A percentile compares a stretch with the other conserved stretches of the same genome.
Conservation (phyloP, 2,329 filamentous ascomycete species). For the Botrytis aclada region DNA sequence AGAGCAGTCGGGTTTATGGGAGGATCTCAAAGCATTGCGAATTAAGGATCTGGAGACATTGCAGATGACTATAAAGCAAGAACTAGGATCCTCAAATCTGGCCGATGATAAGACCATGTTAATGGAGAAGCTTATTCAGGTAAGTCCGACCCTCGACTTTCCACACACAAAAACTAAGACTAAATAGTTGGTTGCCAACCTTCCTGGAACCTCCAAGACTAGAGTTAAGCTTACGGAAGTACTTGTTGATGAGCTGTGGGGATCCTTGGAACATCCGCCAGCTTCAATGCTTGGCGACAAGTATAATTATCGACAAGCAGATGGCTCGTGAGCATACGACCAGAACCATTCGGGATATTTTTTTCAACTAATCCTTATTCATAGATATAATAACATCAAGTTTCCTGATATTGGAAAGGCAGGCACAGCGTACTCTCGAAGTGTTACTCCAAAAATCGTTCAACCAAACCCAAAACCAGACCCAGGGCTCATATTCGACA, state of each 20-base stretch:
- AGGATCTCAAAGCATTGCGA: conserved; percentile 56
- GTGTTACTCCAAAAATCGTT: conserved; percentile 56
- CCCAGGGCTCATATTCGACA: conserved; percentile 58
- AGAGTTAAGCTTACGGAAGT: conserved; percentile 59
- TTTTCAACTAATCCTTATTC: conserved; percentile 1
- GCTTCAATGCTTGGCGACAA: conserved; percentile 60
- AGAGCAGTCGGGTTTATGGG: conserved; percentile 50
- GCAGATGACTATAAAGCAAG: conserved; percentile 55
- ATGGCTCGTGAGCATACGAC: conserved; percentile 60
- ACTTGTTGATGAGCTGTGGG: conserved; percentile 68
- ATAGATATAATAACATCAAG: conserved; percentile 49
- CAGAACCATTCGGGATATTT: background rate
- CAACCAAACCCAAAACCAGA: conserved; percentile 61
- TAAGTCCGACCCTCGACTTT: conserved; percentile 25
- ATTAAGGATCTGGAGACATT: conserved; percentile 59
- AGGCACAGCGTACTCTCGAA: conserved; percentile 63
- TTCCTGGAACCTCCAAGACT: conserved; percentile 55
- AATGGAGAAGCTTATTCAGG: conserved; percentile 68
- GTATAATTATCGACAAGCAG: conserved; percentile 59
- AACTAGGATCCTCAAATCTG: conserved; percentile 59
- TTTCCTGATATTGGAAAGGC: conserved; percentile 65
- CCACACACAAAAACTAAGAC: background rate
- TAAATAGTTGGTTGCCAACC: conserved; percentile 57
- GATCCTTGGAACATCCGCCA: conserved; percentile 68
- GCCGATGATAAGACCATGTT: conserved; percentile 73